A percentile compares a stretch with the other conserved stretches of the same genome.
Evolutionary conservation across 2,329 filamentous ascomycete genomes (phyloP).

Genomic region (Alternaria arborescens): DNA sequence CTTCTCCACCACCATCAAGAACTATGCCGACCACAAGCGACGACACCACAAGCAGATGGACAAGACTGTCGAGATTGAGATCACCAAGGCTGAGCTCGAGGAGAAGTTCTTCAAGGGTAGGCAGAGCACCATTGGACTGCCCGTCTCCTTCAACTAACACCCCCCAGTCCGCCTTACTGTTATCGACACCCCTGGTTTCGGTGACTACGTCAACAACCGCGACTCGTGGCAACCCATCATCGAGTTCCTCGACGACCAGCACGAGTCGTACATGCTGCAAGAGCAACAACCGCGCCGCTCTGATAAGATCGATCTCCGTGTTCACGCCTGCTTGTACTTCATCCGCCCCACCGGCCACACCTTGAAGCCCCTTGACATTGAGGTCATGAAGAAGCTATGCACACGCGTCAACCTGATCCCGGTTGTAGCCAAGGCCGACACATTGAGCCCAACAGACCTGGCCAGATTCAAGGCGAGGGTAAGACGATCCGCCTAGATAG

Average conservation of each 20-base stretch:
- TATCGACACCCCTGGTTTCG: conserved; percentile 98
- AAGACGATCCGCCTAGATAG: conserved; percentile 47
- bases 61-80: conserved; percentile 99
- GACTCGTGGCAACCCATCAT: conserved; percentile 99
- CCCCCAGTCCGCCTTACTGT: conserved; percentile 91
- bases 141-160: conserved; percentile 28
- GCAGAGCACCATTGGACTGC: not conserved
- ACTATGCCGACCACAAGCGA: conserved; percentile 99
- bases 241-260: conserved; percentile 99
- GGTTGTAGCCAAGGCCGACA: conserved; percentile 98
- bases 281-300: conserved; percentile 98
- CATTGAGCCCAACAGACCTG: conserved; percentile 89
- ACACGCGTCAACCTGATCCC: conserved; percentile 98
- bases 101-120: conserved; percentile 99
- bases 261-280: conserved; percentile 99
- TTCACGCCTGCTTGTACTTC: conserved; percentile 98
- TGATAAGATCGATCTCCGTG: conserved; percentile 99
- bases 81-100: conserved; percentile 98
- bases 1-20: conserved; percentile 99
- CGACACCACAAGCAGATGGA: conserved; percentile 99
- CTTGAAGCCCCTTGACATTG: conserved; percentile 97
- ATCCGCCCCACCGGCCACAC: conserved; percentile 98
- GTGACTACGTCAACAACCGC: conserved; percentile 99
- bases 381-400: conserved; percentile 99
- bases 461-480: conserved; percentile 95